phyloP scores from a whole-genome alignment of 2,329 filamentous ascomycete genomes.

The Alternaria gansuensis region DNA sequence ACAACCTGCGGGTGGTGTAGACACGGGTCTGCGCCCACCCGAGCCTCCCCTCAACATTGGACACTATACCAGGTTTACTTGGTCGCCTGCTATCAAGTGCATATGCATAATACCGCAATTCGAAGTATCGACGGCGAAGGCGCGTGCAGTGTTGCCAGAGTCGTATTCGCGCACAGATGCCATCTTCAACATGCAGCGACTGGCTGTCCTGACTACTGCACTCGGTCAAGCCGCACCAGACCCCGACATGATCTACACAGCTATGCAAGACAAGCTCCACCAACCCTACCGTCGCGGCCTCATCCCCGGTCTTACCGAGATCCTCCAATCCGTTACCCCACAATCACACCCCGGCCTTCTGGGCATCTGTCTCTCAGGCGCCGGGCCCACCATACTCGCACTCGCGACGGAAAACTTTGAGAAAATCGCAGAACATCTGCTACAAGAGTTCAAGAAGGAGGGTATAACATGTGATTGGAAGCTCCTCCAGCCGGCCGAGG shows the following conservation, averaged over 20 bases:
- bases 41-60: conserved; percentile 92
- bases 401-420: conserved; percentile 91
- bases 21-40: conserved; percentile 86
- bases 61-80: conserved; percentile 94
- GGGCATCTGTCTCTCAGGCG: conserved; percentile 93
- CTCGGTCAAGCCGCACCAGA: conserved; percentile 90
- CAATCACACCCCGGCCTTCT: conserved; percentile 85
- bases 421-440: conserved; percentile 80
- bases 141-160: conserved; percentile 82
- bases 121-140: conserved; percentile 92
- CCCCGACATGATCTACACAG: conserved; percentile 91
- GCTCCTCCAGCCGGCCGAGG: conserved; percentile 86
- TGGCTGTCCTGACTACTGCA: conserved; percentile 88
- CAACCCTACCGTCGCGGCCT: conserved; percentile 93
- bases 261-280: conserved; percentile 98
- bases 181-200: conserved; percentile 94
- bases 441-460: conserved; percentile 75
- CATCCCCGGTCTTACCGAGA: conserved; percentile 89
- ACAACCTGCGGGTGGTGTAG: conserved; percentile 85
- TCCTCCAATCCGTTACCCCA: conserved; percentile 90
- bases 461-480: conserved; percentile 85
- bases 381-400: conserved; percentile 92
- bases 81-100: conserved; percentile 94
- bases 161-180: conserved; percentile 83
- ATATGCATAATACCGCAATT: conserved; percentile 97